Conservation (phyloP, 164 flowering plant species). For the Vitis labrusca region DNA sequence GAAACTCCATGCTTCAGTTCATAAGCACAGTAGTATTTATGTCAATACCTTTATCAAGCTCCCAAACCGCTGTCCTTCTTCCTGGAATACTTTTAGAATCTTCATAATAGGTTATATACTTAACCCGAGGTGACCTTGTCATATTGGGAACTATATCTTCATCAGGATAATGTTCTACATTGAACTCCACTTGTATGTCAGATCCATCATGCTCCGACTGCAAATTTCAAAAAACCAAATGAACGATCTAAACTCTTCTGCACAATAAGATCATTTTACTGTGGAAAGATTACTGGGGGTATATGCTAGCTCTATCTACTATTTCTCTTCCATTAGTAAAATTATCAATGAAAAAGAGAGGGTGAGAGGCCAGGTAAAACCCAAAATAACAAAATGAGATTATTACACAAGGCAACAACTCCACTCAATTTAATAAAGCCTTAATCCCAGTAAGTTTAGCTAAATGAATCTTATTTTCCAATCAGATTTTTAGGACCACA, state of each 20-base stretch:
- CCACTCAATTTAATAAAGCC: too few relatives aligned
- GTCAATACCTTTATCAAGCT: slow-evolving; percentile 75
- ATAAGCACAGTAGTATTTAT: not conserved
- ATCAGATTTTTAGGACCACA: too few relatives aligned
- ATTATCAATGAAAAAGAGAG: too few relatives aligned
- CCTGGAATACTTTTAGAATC: slow-evolving; percentile 94
- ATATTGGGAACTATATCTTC: slow-evolving; percentile 85
- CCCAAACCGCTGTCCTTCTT: slow-evolving; percentile 95
- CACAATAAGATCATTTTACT: not conserved
- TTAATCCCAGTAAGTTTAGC: too few relatives aligned
- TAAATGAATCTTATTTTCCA: too few relatives aligned
- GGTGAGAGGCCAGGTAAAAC: too few relatives aligned
- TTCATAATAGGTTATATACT: slow-evolving; percentile 93
- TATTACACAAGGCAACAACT: too few relatives aligned
- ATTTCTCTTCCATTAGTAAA: too few relatives aligned
- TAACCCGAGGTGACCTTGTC: slow-evolving; percentile 76
- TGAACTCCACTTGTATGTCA: slow-evolving; percentile 78
- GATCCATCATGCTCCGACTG: slow-evolving; percentile 97
- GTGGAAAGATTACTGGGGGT: not conserved
- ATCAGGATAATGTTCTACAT: slow-evolving; percentile 67
- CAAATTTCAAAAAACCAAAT: slow-evolving; percentile 11
- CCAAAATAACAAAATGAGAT: too few relatives aligned
- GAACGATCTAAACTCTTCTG: not conserved
- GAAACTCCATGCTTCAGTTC: not conserved
- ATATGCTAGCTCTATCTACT: too few relatives aligned